A percentile compares a stretch with the other conserved stretches of the same genome.
Evolutionary conservation across 1,284 basidiomycete genomes (phyloP).

Genomic region (Termitomyces sp.): DNA sequence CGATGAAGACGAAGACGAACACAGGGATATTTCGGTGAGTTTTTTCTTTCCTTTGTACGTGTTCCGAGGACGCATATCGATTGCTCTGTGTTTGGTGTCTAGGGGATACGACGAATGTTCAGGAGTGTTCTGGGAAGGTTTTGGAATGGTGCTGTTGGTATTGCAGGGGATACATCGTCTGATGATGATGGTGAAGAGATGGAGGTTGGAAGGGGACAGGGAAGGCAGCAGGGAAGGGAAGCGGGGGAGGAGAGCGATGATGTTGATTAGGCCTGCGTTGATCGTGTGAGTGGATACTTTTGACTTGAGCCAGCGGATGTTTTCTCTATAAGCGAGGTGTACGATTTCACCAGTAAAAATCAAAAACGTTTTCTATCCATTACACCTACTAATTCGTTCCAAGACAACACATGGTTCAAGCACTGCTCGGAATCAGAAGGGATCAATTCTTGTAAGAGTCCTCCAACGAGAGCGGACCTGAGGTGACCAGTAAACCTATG

Average conservation of each 20-base stretch:
- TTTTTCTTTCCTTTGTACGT: background rate
- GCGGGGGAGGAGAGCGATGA: background rate
- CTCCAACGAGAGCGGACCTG: too few relatives aligned
- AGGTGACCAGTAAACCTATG: too few relatives aligned
- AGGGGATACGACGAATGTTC: background rate
- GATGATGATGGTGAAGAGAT: background rate
- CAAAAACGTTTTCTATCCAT: too few relatives aligned
- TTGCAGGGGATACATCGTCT: background rate
- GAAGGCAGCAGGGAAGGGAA: background rate
- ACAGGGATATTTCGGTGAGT: conserved; percentile 8
- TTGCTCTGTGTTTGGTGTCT: background rate
- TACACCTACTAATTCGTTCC: too few relatives aligned
- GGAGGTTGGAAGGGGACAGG: background rate
- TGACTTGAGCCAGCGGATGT: too few relatives aligned
- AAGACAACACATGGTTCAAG: too few relatives aligned
- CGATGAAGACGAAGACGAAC: conserved; percentile 24
- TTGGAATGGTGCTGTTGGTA: background rate
- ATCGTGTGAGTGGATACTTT: background rate
- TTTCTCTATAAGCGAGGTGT: too few relatives aligned
- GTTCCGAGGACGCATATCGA: background rate
- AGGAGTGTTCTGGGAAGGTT: background rate
- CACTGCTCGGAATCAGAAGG: too few relatives aligned
- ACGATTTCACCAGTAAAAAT: too few relatives aligned
- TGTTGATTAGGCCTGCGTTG: background rate
- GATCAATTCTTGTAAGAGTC: too few relatives aligned